Base-by-base conservation (phyloP, 2,329 filamentous ascomycete genomes). In the Colletotrichum shisoi region DNA sequence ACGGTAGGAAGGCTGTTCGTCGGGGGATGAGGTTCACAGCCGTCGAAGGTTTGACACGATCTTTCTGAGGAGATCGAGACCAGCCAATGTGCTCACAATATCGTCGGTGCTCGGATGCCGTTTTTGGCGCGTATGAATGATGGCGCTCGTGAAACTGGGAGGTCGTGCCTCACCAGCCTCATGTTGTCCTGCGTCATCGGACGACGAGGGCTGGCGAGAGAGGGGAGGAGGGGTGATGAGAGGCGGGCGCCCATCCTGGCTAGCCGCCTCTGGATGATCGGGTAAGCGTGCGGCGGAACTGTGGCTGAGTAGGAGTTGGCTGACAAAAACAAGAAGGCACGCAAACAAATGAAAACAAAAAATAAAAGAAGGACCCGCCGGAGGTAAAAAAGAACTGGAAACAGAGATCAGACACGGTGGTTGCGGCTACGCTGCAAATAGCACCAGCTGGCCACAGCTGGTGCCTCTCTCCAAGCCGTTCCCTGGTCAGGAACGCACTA, bases 161-260 rank as follows among this genome's bases (percentile, higher is more conserved):
- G 17, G 27, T 37, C 31, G 31, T 19, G 40, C 44, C 42, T 57
- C 42, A 37, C 7, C 8, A 34, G 7, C 31, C 1, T 19, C 21
- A 3, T 0, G 24, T 45, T 31, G 15, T 45, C 8, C 46, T 64
- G 57, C 56, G 62, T 64, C 51, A 57, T 63, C 60, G 42, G 51
- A 34, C 37, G 37, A 40, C 19, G 58, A 34, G 19, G 15, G 31
- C 39, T 19, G 49, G n/a, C 3, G 19, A 34, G n/a, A 21, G 45
- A 59, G 39, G 57, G 21, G 3, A 21, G 24, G 45, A 44, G 57
- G 57, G 34, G 44, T 31, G 42, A 24, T 19, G 39, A 40, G 54
- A 46, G 42, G 56, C n/a, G 31, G 37, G 17, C 34, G 51, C 7
- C 24, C 54, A 34, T 44, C 39, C 39, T 8, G 44, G 53, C 53